Base-by-base conservation (phyloP, 2,329 filamentous ascomycete species). In the Sporothrix curviconia region DNA sequence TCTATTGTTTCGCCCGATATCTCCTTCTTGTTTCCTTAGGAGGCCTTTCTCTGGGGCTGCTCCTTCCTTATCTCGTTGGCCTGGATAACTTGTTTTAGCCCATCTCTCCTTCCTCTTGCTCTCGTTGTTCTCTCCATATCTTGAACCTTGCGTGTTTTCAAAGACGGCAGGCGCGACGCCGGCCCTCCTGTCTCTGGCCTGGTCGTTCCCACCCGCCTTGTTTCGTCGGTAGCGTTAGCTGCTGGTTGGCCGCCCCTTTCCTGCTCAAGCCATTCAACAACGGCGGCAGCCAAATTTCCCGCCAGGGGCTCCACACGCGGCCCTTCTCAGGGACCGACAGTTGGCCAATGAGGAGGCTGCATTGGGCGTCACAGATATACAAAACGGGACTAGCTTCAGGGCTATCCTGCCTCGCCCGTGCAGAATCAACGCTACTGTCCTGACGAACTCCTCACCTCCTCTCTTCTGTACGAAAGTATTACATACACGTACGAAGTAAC, bases 121-220 rank as follows among this genome's bases (percentile, higher is more conserved):
- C 8, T 25, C 32, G 9, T 15, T 11, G 2, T 25, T 15, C 3
- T 50, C 36, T 19, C 39, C 19, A 2, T 40, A 7, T 37, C 24
- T 15, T 49, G 22, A 22, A 22, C 44, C 34, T 42, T 44, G 32
- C 32, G 22, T 37, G 56, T 58, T 58, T 58, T 51, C n/a, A n/a
- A 58, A 50, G 36, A 44, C 14, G 56, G 30, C 51, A 57, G 56
- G 56, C 56, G 56, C 56, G 49, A 57, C 56, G 56, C 56, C 55
- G 47, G 55, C 37, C 42, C 12, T 25, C 43, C 11, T 42, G 32
- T 56, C 24, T 14, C 24, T 12, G 39, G 5, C 15, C 53, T 49
- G 8, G 30, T 39, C 6, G 11, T 37, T 19, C 37, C 22, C 15
- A 39, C 39, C 25, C 51, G 37, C 32, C 22, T 39, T 34, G 39